Conservation (phyloP, 805 yeast species). For the Kregervanrija pseudodelftensis region DNA sequence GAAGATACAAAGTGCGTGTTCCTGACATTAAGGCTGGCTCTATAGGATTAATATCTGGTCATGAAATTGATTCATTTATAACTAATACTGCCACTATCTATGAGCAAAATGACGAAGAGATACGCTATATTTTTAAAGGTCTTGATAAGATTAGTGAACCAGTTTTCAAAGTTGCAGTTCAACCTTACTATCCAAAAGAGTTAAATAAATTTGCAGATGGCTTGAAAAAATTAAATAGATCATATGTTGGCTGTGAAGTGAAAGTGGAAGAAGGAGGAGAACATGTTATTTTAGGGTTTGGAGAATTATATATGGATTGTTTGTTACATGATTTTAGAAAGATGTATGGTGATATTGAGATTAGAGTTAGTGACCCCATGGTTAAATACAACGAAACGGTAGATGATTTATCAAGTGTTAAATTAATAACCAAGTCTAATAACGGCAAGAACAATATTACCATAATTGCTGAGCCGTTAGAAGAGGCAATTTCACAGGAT, state of each 20-base stretch:
- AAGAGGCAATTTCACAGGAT: conserved; percentile 45
- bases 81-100: conserved; percentile 56
- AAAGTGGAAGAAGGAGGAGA: conserved; percentile 87
- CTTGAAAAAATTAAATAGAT: conserved; percentile 49
- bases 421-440: conserved; percentile 53
- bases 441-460: conserved; percentile 53
- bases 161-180: conserved; percentile 74
- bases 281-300: conserved; percentile 70
- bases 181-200: conserved; percentile 74
- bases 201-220: conserved; percentile 68
- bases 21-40: conserved; percentile 44
- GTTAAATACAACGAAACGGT: conserved; percentile 77
- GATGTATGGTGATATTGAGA: conserved; percentile 55
- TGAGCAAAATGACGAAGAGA: conserved; percentile 19
- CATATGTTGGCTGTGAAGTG: conserved; percentile 61
- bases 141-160: conserved; percentile 44
- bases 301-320: conserved; percentile 85
- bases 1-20: conserved; percentile 58
- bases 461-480: conserved; percentile 70
- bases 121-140: conserved; percentile 30
- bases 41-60: conserved; percentile 61
- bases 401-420: conserved; percentile 54
- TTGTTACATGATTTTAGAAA: conserved; percentile 67
- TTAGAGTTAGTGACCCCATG: conserved; percentile 81
- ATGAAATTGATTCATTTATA: conserved; percentile 41